phyloP scores from a whole-genome alignment of 1,139 yeast genomes.

The Geotrichum fermentans region DNA sequence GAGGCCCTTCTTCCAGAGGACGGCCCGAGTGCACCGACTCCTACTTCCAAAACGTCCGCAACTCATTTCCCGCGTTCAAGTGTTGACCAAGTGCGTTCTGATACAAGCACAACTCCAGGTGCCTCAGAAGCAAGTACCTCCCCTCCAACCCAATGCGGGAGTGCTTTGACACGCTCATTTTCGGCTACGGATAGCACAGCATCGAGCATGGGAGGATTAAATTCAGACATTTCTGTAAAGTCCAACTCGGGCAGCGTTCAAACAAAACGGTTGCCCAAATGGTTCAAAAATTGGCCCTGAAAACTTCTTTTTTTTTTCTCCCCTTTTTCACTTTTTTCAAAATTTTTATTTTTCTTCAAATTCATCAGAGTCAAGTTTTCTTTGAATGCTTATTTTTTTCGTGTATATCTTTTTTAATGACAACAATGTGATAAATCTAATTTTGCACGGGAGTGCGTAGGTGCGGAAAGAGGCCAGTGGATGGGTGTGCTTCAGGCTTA shows the following conservation, averaged over 20 bases:
- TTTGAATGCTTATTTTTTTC: background rate
- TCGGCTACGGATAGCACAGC: background rate
- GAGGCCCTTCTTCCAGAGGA: no score
- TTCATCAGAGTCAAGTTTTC: background rate
- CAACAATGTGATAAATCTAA: no score
- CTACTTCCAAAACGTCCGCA: no score
- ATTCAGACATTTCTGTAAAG: no score
- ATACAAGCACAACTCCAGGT: no score
- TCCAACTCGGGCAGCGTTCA: no score
- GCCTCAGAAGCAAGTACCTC: no score
- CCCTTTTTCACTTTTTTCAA: background rate
- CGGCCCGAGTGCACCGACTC: no score
- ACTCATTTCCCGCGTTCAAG: background rate
- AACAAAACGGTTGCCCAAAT: constrained; percentile 3
- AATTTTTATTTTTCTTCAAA: background rate
- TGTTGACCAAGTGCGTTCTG: background rate
- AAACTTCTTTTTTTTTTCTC: background rate
- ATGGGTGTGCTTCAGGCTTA: no score
- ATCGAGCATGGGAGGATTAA: no score
- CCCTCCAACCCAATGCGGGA: background rate
- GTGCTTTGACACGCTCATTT: background rate
- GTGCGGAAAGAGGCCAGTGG: no score
- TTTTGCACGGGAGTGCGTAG: no score
- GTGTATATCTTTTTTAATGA: background rate
- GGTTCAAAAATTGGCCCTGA: constrained; percentile 13